A percentile compares a stretch with the other conserved stretches of the same genome.
These are phyloP conservation scores for Boletus subcaerulescens DNA, from an alignment of 768 basidiomycete species.

Conservation along the genomic window DNA sequence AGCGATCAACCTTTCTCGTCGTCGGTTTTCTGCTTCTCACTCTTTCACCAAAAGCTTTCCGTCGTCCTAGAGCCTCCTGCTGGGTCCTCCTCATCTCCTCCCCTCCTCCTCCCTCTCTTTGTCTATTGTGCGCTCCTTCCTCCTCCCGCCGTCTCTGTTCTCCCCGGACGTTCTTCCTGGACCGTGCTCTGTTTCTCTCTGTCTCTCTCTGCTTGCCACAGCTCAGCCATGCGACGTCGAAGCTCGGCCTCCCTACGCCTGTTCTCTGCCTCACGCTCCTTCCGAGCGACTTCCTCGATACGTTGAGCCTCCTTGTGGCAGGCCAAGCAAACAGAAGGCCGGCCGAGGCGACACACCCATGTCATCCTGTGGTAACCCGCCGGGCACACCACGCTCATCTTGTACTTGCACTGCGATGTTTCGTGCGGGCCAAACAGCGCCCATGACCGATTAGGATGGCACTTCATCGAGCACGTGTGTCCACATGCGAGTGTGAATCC, in stretches of 20 bases:
- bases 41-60: background rate
- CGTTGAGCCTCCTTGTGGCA: slow-evolving; percentile 42
- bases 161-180: slow-evolving; percentile 33
- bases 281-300: slow-evolving; percentile 36
- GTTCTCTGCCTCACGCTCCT: slow-evolving; percentile 38
- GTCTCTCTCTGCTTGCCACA: slow-evolving; percentile 28
- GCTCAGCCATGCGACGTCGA: slow-evolving; percentile 35
- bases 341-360: slow-evolving; percentile 42
- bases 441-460: slow-evolving; percentile 51
- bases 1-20: background rate
- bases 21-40: slow-evolving; percentile 26
- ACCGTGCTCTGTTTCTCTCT: background rate
- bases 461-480: slow-evolving; percentile 57
- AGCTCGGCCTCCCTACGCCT: slow-evolving; percentile 44
- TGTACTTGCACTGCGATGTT: slow-evolving; percentile 40
- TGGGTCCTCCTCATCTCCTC: background rate
- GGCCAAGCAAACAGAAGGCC: slow-evolving; percentile 37
- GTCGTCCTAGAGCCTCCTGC: no score
- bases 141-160: slow-evolving; percentile 20
- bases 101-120: background rate
- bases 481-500: slow-evolving; percentile 13
- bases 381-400: slow-evolving; percentile 37
- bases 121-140: background rate
- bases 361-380: slow-evolving; percentile 40
- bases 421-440: slow-evolving; percentile 19